These are phyloP conservation scores for Orbilia blumenaviensis DNA, from an alignment of 2,329 filamentous ascomycete genomes.

Conservation along the genomic window DNA sequence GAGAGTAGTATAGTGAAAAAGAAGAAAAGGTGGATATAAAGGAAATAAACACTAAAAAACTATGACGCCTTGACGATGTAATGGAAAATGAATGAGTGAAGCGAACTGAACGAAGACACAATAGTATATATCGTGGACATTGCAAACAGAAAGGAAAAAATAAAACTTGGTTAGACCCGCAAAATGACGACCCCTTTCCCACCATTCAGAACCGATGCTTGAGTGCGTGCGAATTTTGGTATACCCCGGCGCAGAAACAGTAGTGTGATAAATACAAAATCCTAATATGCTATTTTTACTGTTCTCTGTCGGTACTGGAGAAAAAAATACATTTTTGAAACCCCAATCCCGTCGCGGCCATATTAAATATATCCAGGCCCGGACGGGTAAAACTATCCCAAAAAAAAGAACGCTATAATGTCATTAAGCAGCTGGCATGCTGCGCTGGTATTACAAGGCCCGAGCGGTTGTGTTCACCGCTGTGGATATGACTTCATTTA, in stretches of 20 bases:
- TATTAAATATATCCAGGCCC: slow-evolving; percentile 18
- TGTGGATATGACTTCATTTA: slow-evolving; percentile 56
- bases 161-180: slow-evolving; percentile 15
- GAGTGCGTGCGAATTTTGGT: slow-evolving; percentile 41
- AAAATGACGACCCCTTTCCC: slow-evolving; percentile 46
- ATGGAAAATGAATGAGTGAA: slow-evolving; percentile 36
- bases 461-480: slow-evolving; percentile 12
- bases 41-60: slow-evolving; percentile 48
- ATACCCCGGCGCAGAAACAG: slow-evolving; percentile 22
- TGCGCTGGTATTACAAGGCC: slow-evolving; percentile 30
- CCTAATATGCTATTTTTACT: slow-evolving; percentile 42
- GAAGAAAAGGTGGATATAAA: slow-evolving; percentile 11
- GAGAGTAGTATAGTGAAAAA: slow-evolving; percentile 1
- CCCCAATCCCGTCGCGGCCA: slow-evolving; percentile 8
- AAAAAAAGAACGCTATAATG: slow-evolving; percentile 43
- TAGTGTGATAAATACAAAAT: slow-evolving; percentile 37
- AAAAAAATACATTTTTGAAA: slow-evolving; percentile 43
- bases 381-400: slow-evolving; percentile 18
- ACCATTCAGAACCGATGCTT: slow-evolving; percentile 33
- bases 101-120: slow-evolving; percentile 44
- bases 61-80: slow-evolving; percentile 54
- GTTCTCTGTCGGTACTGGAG: slow-evolving; percentile 28
- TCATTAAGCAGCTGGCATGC: slow-evolving; percentile 40
- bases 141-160: slow-evolving; percentile 14
- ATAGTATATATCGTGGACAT: slow-evolving; percentile 44